Evolutionary conservation across 257 asterid genomes (phyloP), one percentile per base, ranked within the genome.

Genomic region (Henckelia pumila): DNA sequence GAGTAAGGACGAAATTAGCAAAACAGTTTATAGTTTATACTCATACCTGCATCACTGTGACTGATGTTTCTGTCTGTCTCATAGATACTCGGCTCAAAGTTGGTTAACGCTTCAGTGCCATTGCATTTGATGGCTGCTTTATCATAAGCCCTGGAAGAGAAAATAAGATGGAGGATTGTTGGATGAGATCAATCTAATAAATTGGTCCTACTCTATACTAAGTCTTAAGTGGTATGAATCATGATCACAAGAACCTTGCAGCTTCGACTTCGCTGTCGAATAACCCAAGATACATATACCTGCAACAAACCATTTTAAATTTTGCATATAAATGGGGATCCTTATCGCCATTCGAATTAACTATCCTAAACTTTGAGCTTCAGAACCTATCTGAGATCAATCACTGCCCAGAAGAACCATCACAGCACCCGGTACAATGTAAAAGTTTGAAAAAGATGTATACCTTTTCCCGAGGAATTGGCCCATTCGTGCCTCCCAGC

Each of bases 401-500:
- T 58, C 72, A 63, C 53, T 44, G 20, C 53, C 23, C 20, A 71
- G 33, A 40, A 16, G 8, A 81, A 57, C 26, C 56, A 19, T 61
- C 26, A 19, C 32, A 70, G 21, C 55, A 37, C 52, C 65, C 28
- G 4, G 20, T 16, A 44, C 53, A 44, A 16, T 44, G 53, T 33
- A 65, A 25, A 60, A 44, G n/a, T 1, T 61, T 7, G 52, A 60
- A n/a, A 3, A 6, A 35, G 8, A 19, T 26, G 71, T 86, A 29
- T 82, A 89, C 96, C 82, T 89, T 77, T 87, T 87, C 56, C 88
- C 95, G 47, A 79, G 85, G 75, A 82, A 79, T 59, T 87, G 95
- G 25, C 88, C 88, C 92, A 87, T 85, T 66, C 85, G 73, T 49
- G 95, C 88, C 62, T 89, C 96, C 95, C 95, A 83, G 24, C 79